Conservation (phyloP, 2,329 filamentous ascomycete genomes). For the Aspergillus floridensis region DNA sequence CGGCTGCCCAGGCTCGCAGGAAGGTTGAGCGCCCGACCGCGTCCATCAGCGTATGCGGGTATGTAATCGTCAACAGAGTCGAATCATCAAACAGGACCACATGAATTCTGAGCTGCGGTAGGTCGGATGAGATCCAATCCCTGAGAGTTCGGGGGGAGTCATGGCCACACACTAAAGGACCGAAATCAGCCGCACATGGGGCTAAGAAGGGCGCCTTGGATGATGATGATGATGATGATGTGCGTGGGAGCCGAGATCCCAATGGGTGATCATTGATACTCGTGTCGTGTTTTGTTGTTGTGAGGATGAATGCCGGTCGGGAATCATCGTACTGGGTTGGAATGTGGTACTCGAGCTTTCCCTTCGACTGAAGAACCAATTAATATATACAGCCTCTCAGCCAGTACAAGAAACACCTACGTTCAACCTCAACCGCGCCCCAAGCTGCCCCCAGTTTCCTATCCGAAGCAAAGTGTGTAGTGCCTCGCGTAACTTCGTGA, state of each 20-base stretch:
- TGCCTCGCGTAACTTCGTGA: too few relatives aligned
- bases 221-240: constrained; percentile 2
- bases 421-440: too few relatives aligned
- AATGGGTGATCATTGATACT: constrained; percentile 35
- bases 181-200: constrained; percentile 2
- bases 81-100: constrained; percentile 51
- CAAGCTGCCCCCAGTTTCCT: too few relatives aligned
- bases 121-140: constrained; percentile 45
- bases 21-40: constrained; percentile 45
- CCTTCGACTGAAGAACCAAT: neutral
- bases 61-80: constrained; percentile 49
- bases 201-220: neutral
- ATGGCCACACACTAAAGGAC: constrained; percentile 12
- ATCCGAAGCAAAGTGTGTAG: too few relatives aligned
- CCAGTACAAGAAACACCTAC: too few relatives aligned
- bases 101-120: constrained; percentile 49
- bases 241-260: constrained; percentile 19
- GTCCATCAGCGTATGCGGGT: constrained; percentile 51
- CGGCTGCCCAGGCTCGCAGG: constrained; percentile 47
- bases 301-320: neutral
- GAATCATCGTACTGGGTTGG: neutral
- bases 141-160: constrained; percentile 36
- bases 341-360: neutral
- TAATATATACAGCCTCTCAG: too few relatives aligned
- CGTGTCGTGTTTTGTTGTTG: neutral